These are phyloP conservation scores for Arctium minus DNA, from an alignment of 129 eudicot species.

Conservation along the genomic window DNA sequence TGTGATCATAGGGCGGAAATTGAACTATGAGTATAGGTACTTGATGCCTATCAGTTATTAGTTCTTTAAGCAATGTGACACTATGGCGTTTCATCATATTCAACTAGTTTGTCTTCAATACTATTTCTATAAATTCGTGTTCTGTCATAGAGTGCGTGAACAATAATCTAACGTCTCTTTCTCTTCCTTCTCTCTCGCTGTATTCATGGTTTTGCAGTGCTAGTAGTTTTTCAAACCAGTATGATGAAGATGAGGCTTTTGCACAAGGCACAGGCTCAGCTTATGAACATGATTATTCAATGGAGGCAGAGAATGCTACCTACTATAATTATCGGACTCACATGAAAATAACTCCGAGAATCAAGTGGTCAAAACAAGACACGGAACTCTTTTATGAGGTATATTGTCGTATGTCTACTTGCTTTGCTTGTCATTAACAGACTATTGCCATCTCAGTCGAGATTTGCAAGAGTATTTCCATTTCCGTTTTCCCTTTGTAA, in stretches of 20 bases:
- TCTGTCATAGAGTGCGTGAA: no score
- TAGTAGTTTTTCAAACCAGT: slow-evolving; percentile 23
- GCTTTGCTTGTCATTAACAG: not conserved
- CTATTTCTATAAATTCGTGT: no score
- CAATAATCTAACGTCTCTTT: no score
- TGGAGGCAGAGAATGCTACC: slow-evolving; percentile 24
- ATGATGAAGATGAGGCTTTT: slow-evolving; percentile 38
- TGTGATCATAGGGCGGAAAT: no score
- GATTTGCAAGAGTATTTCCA: not conserved
- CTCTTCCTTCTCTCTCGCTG: not conserved
- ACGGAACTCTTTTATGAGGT: slow-evolving; percentile 90
- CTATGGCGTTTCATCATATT: no score
- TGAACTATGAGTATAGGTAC: no score
- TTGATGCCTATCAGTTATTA: no score
- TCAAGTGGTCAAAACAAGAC: slow-evolving; percentile 87
- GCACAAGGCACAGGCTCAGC: slow-evolving; percentile 33
- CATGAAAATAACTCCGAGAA: slow-evolving; percentile 55
- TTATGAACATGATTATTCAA: slow-evolving; percentile 28
- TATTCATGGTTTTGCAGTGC: slow-evolving; percentile 36
- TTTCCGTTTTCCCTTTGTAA: not conserved
- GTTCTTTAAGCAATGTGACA: no score
- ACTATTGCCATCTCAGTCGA: no score
- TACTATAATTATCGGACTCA: slow-evolving; percentile 62
- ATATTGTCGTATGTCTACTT: not conserved
- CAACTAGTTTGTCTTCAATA: no score